Evolutionary conservation across 192 early-diverging fungal species (phyloP).

Genomic region (Thamnidium elegans): DNA sequence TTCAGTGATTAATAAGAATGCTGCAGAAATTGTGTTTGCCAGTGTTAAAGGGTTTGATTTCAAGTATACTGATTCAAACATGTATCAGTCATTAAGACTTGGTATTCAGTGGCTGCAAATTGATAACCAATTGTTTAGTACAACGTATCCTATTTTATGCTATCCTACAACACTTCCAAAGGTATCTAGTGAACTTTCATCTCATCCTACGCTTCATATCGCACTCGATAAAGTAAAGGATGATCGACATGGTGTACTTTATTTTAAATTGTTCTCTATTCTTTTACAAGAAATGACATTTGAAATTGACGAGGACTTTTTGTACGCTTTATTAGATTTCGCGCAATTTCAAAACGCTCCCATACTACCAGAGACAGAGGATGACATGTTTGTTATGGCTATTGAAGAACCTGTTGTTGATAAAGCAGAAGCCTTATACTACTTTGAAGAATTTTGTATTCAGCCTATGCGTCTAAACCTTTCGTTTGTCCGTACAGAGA

Average conservation of each 20-base stretch:
- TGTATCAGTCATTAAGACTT: conserved; percentile 62
- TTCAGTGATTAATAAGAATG: conserved; percentile 64
- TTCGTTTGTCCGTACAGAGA: conserved; percentile 75
- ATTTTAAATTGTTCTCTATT: conserved; percentile 77
- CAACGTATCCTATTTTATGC: conserved; percentile 73
- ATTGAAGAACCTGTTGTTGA: conserved; percentile 46
- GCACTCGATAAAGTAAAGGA: conserved; percentile 79
- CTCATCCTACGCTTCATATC: conserved; percentile 50
- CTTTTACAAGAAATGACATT: conserved; percentile 83
- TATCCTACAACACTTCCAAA: conserved; percentile 81
- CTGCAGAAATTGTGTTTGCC: conserved; percentile 69
- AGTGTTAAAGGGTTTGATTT: conserved; percentile 67
- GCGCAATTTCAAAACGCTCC: conserved; percentile 59
- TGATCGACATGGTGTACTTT: conserved; percentile 78
- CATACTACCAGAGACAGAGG: neutral
- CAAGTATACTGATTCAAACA: conserved; percentile 63
- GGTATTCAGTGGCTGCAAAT: conserved; percentile 78
- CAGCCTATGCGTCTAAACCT: conserved; percentile 85
- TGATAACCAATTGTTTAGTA: conserved; percentile 82
- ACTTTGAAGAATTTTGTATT: conserved; percentile 84
- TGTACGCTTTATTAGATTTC: conserved; percentile 73
- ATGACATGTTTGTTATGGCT: conserved; percentile 6
- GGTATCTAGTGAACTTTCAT: conserved; percentile 37
- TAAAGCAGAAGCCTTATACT: conserved; percentile 61
- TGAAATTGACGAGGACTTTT: conserved; percentile 84